These are phyloP conservation scores for Thermoascus crustaceus DNA, from an alignment of 2,329 filamentous ascomycete species.

Conservation along the genomic window DNA sequence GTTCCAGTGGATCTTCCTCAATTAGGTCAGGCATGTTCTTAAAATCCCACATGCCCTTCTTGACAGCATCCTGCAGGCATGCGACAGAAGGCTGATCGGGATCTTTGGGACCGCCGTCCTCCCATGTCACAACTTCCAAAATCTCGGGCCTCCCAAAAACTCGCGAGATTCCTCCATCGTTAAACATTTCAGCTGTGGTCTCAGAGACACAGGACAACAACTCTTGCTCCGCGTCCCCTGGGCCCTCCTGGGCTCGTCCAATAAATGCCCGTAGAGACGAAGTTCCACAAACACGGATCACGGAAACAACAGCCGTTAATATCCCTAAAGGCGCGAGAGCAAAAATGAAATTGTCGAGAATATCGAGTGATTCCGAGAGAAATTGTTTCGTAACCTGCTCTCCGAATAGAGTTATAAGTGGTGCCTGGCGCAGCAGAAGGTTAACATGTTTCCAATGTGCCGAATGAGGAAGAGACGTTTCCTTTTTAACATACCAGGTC, in stretches of 20 bases:
- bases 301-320: conserved; percentile 36
- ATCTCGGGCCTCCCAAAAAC: conserved; percentile 28
- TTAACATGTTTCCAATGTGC: neutral
- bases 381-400: conserved; percentile 43
- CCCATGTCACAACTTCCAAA: conserved; percentile 33
- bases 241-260: conserved; percentile 39
- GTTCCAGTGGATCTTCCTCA: conserved; percentile 15
- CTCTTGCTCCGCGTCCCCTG: conserved; percentile 34
- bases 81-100: conserved; percentile 12
- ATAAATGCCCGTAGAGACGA: conserved; percentile 38
- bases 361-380: conserved; percentile 35
- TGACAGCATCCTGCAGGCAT: conserved; percentile 20
- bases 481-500: conserved; percentile 25
- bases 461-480: neutral
- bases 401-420: conserved; percentile 36
- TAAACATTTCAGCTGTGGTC: conserved; percentile 40
- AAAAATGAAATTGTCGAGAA: conserved; percentile 40
- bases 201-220: conserved; percentile 41
- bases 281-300: conserved; percentile 40
- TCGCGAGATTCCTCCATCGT: conserved; percentile 31
- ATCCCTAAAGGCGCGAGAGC: conserved; percentile 41
- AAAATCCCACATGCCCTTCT: conserved; percentile 15
- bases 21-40: conserved; percentile 1
- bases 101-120: conserved; percentile 32
- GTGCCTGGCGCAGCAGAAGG: conserved; percentile 16